phyloP scores from a whole-genome alignment of 2,329 filamentous ascomycete genomes.

The Knufia petricola region DNA sequence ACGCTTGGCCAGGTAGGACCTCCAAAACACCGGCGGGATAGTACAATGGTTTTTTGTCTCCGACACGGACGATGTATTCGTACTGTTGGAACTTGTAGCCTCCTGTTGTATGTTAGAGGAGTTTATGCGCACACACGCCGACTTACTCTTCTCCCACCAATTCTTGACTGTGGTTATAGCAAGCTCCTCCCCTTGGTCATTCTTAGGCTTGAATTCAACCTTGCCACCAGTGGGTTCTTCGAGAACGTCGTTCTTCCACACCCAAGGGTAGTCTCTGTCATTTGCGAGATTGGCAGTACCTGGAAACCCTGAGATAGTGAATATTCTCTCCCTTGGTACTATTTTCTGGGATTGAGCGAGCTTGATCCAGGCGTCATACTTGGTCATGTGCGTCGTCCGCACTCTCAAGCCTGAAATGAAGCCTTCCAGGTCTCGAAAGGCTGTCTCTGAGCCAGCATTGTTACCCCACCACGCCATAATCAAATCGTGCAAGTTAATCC shows the following conservation, averaged over 20 bases:
- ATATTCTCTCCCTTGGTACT: not conserved
- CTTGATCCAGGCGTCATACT: not conserved
- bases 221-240: not conserved
- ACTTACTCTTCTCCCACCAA: too few species aligned
- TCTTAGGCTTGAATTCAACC: not conserved
- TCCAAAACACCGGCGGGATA: not conserved
- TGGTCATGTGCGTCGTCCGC: slow-evolving; percentile 4
- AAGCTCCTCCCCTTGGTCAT: too few species aligned
- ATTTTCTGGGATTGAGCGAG: not conserved
- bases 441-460: not conserved
- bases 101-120: too few species aligned
- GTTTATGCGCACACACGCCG: too few species aligned
- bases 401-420: slow-evolving; percentile 11
- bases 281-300: not conserved
- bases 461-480: not conserved
- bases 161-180: too few species aligned
- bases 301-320: not conserved
- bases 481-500: slow-evolving; percentile 7
- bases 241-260: too few species aligned
- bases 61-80: not conserved
- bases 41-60: not conserved
- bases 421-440: not conserved
- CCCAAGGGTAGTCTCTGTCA: not conserved
- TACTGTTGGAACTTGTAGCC: too few species aligned
- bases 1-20: slow-evolving; percentile 13